A percentile compares a stretch with the other conserved stretches of the same genome.
Conservation (phyloP, 495 filamentous ascomycete genomes). For the Halenospora varia region DNA sequence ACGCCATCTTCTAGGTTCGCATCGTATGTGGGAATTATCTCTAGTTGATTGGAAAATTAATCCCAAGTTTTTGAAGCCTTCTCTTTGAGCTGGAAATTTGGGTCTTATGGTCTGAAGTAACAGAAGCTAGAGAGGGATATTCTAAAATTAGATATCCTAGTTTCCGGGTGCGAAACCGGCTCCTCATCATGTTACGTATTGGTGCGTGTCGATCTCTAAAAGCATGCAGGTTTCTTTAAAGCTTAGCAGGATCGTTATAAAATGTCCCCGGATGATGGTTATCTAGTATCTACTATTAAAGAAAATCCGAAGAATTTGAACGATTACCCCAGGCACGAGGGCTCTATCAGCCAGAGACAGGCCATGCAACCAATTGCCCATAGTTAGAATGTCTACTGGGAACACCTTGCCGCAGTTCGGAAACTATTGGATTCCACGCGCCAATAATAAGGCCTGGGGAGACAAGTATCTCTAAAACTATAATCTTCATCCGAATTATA, state of each 20-base stretch:
- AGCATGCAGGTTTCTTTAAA: neutral
- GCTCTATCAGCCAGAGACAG: neutral
- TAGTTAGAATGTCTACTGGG: neutral
- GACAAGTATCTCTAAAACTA: neutral
- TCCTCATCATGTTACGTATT: neutral
- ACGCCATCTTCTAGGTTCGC: neutral
- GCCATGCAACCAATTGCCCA: neutral
- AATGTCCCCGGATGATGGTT: neutral
- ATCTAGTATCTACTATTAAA: neutral
- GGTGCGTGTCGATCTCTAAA: neutral
- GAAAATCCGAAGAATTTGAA: neutral
- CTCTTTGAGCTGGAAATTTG: neutral
- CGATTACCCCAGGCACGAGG: neutral
- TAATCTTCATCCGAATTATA: neutral
- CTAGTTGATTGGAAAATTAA: neutral
- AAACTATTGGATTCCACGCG: neutral
- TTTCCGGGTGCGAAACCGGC: neutral
- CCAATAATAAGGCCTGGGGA: neutral
- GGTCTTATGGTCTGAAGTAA: neutral
- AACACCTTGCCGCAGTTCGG: neutral
- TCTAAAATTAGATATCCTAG: neutral
- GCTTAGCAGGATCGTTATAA: neutral
- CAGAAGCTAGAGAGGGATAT: neutral
- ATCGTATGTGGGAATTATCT: neutral
- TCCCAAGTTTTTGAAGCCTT: neutral